These are phyloP conservation scores for Globisporangium heterothallicum DNA, from an alignment of 352 stramenopile genomes.

Conservation along the genomic window DNA sequence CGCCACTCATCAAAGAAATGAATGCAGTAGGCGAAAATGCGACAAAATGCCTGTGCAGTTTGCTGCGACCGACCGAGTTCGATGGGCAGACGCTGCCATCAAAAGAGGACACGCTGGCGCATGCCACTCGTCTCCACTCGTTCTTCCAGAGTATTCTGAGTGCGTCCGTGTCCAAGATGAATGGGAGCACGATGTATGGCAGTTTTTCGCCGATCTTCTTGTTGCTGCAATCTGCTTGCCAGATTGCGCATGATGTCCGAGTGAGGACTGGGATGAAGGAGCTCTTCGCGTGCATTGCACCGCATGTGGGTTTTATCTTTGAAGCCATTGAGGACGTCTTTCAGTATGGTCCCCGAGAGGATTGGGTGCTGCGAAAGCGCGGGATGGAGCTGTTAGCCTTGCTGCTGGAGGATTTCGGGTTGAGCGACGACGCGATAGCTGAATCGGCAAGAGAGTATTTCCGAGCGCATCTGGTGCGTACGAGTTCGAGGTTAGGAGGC, in stretches of 20 bases:
- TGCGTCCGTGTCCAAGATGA: constrained; percentile 33
- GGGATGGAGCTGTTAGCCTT: constrained; percentile 45
- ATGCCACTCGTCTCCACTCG: constrained; percentile 25
- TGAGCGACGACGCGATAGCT: constrained; percentile 21
- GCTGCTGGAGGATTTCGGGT: constrained; percentile 36
- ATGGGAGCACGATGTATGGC: constrained; percentile 37
- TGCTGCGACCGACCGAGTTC: constrained; percentile 48
- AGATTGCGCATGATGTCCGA: constrained; percentile 26
- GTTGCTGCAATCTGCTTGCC: constrained; percentile 30
- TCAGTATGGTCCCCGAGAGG: constrained; percentile 35
- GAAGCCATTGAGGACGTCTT: constrained; percentile 60
- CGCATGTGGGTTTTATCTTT: constrained; percentile 34
- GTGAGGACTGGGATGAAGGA: constrained; percentile 16
- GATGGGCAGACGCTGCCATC: constrained; percentile 35
- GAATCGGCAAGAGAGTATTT: constrained; percentile 22
- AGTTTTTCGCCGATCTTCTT: constrained; percentile 46
- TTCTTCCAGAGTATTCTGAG: constrained; percentile 38
- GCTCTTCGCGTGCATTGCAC: constrained; percentile 29
- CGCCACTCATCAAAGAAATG: constrained; percentile 30
- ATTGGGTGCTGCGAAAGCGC: constrained; percentile 53
- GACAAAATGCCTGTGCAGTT: constrained; percentile 37
- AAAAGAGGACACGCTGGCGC: constrained; percentile 17
- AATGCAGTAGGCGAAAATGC: constrained; percentile 44
- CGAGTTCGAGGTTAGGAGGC: too few species aligned
- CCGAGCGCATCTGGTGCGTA: constrained; percentile 25